Evolutionary conservation across 768 basidiomycete genomes (phyloP), one percentile per base, ranked within the genome.

Genomic region (Boletus sp.): DNA sequence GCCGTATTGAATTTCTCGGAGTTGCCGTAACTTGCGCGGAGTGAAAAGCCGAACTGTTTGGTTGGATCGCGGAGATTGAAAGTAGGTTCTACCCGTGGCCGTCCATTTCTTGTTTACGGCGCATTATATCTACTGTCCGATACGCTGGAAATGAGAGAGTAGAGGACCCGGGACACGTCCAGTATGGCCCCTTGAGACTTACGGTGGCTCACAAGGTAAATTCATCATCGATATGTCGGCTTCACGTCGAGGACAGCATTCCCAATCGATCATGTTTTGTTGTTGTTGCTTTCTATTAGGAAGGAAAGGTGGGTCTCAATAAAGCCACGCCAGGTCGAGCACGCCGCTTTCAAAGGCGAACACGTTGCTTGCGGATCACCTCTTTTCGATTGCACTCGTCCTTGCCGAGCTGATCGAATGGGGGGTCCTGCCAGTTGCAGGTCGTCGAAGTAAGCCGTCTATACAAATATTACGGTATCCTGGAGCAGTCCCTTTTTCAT

Each of bases 351-450:
- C 1, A 39, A 68, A 89, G 86, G 84, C 87, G 30, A 87, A 83
- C 58, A 87, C 85, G 14, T 76, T 89, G 10, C 75, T 90, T 20
- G 88, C 87, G 48, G 87, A 90, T 69, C 85, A 87, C 59, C 75
- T 89, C 4, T 90, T 89, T 67, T 89, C 85, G 39, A 87, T 86
- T 15, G 80, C 82, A 9, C 75, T 90, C 8, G 78, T 85, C 54
- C 76, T 90, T 17, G 84, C 85, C 3, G 86, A 90, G 64, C 73
- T 78, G 29, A 83, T 91, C 10, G 86, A 90, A 69, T 68, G 78
- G 53, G 77, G 78, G 0, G 64, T 82, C 6, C 66, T 91, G 8
- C 71, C 75, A 15, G 68, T 81, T 2, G 59, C 60, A 4, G 71
- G 73, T 12, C 72, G 70, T 54, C 77, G 75, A 47, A 78, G 86